Evolutionary conservation across 2,329 filamentous ascomycete species (phyloP), one percentile per base, ranked within the genome.

Genomic region (Botrytis elliptica): DNA sequence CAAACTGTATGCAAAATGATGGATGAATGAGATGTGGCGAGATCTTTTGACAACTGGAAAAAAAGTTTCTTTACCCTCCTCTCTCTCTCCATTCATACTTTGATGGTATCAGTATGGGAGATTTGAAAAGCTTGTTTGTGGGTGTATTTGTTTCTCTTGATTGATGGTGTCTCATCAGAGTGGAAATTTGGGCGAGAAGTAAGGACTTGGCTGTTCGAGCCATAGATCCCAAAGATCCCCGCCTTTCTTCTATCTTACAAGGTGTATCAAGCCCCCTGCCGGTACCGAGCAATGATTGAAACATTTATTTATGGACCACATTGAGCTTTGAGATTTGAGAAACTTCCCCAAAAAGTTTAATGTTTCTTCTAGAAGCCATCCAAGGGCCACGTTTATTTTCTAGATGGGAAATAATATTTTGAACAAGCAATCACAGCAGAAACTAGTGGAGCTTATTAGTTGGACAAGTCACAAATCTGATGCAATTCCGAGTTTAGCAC

Each of bases 201-300:
- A 52, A 25, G 36, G 44, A 66, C 64, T 66, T 66, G 44, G 44
- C 64, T n/a, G 44, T 67, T 67, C 16, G 64, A 67, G 49, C 49
- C 49, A 52, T n/a, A 52, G 49, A 49, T 25, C 22, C 46, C 46
- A 29, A n/a, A 49, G 44, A 52, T 52, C 22, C 64, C 64, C 44
- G 49, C 49, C 49, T 52, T 52, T 52, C 49, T n/a, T 52, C 49
- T n/a, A 16, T 52, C 49, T 52, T 52, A 52, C 49, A 52, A 52
- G 49, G 49, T 52, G 49, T 52, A 25, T 52, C 7, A 52, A 52
- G 12, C 49, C 44, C 44, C 64, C 44, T 67, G 64, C 38, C 25
- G 52, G 14, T 63, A 67, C 46, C 46, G 65, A 67, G 33, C 33
- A 55, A 20, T 18, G 2, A n/a, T 25, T 55, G 20, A 67, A 46